Base-by-base conservation (phyloP, 345 rosid genomes). In the Eucalyptus paniculata region DNA sequence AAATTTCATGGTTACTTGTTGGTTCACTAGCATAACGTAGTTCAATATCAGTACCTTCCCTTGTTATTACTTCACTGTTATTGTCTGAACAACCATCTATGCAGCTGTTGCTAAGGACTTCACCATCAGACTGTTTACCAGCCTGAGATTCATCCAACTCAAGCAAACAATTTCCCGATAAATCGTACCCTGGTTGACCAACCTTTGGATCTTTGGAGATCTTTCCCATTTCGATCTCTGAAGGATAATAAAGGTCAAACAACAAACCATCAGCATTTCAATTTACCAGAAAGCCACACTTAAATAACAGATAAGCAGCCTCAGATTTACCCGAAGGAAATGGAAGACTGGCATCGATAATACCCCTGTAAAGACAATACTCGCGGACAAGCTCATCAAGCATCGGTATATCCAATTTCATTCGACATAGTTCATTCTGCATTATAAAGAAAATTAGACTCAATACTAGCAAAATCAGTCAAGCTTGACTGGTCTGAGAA, bases 391-490 rank as follows among this genome's bases (percentile, higher is more conserved):
- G 97, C 91, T 94, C 97, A 89, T 97, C 99, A 77, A 97, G 97
- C 92, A 93, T 90, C 24, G 96, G 91, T 89, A 95, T 93, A 92
- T 97, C 94, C 90, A 97, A 91, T 87, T 94, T 96, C 97, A 94
- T 97, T 92, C 97, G 95, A 91, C 98, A 97, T 88, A 97, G 90
- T 91, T 97, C 99, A 94, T 97, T 97, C 99, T 97, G 97, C 94
- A 92, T 56, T 50, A 50, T 23, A 86, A 56, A 56, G 49, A 44
- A 77, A 77, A 77, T 77, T 37, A 37, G 47, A 77, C 28, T 77
- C 45, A 6, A 4, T 37, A 37, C 28, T 24, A 77, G 83, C 45
- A 77, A 77, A 21, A 37, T 21, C 83, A 19, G 47, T 40, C 83
- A 77, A 77, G 45, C 28, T 77, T 77, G 47, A 2, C 83, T 19